Evolutionary conservation across 1,284 basidiomycete genomes (phyloP), one percentile per base, ranked within the genome.

Genomic region (Cutaneotrichosporon curvatum): DNA sequence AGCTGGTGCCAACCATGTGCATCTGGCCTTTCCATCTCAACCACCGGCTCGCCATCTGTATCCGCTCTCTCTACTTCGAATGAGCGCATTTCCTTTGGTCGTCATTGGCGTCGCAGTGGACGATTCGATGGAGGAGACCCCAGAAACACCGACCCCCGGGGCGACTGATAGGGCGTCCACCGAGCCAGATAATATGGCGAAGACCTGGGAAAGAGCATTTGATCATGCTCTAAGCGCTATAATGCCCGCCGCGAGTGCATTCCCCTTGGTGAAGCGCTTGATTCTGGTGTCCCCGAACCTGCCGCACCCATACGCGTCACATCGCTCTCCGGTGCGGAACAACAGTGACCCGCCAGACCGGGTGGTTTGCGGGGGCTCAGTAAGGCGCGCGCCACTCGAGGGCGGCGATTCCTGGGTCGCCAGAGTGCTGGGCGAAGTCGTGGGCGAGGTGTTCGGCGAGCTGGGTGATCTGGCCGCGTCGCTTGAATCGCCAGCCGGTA

Each of bases 371-470:
- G 10, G 6, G 31, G 23, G 7, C 36, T 40, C 28, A 53, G n/a
- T 66, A 31, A 25, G 55, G 10, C 53, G 51, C 39, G 65, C 62
- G 8, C 63, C 65, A 1, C 2, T 16, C 3, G 61, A 68, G 4
- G 61, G 60, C 1, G 53, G 45, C 0, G 67, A 67, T 15, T 48
- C 40, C 28, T 89, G 89, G 68, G 78, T 92, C 42, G 83, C 84
- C 23, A 87, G 85, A n/a, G 71, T 92, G 22, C 71, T 94, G 38
- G 87, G 86, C 14, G 87, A 88, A 61, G 73, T 92, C 16, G 87
- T 87, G 54, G 88, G 88, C 28, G 81, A 84, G 52, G 81, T 92
- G 37, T 74, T 94, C 23, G 80, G 80, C 28, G 86, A 88, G 65
- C 83, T 94, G 55, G 84, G 86, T 28, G 78, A 79, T 35, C 68